Evolutionary conservation across 2,329 filamentous ascomycete species (phyloP).

Genomic region (Botrytis porri): DNA sequence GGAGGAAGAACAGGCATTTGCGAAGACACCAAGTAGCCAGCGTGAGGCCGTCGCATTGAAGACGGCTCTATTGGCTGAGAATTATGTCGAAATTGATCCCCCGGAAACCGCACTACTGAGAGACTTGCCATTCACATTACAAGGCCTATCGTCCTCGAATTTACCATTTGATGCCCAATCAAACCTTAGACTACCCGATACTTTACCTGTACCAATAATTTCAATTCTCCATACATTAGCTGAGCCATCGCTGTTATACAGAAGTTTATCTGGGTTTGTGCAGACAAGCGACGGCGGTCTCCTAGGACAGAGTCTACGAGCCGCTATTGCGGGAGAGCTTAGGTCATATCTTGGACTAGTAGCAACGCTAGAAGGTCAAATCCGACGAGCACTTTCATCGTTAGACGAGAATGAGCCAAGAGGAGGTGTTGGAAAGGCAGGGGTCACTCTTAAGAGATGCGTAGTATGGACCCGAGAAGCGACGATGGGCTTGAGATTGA

Average conservation of each 20-base stretch:
- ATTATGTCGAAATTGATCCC: slow-evolving; percentile 56
- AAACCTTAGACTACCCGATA: slow-evolving; percentile 71
- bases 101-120: slow-evolving; percentile 65
- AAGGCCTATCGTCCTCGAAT: slow-evolving; percentile 85
- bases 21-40: slow-evolving; percentile 31
- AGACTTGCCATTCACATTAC: slow-evolving; percentile 88
- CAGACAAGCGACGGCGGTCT: slow-evolving; percentile 78
- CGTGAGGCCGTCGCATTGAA: slow-evolving; percentile 41
- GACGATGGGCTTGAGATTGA: slow-evolving; percentile 88
- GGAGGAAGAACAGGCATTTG: slow-evolving; percentile 35
- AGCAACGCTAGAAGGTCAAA: slow-evolving; percentile 88
- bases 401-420: slow-evolving; percentile 67
- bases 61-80: slow-evolving; percentile 55
- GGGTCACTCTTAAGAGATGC: slow-evolving; percentile 91
- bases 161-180: slow-evolving; percentile 70
- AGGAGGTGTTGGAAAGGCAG: slow-evolving; percentile 74
- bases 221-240: slow-evolving; percentile 86
- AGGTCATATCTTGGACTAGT: slow-evolving; percentile 87
- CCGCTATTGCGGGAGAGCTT: slow-evolving; percentile 80
- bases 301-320: slow-evolving; percentile 86
- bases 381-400: slow-evolving; percentile 73
- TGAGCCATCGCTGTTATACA: slow-evolving; percentile 91
- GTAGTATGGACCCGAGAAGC: slow-evolving; percentile 97
- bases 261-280: slow-evolving; percentile 74
- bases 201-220: slow-evolving; percentile 78